phyloP scores from a whole-genome alignment of 2,329 filamentous ascomycete species.

The Stromatinia cepivora region DNA sequence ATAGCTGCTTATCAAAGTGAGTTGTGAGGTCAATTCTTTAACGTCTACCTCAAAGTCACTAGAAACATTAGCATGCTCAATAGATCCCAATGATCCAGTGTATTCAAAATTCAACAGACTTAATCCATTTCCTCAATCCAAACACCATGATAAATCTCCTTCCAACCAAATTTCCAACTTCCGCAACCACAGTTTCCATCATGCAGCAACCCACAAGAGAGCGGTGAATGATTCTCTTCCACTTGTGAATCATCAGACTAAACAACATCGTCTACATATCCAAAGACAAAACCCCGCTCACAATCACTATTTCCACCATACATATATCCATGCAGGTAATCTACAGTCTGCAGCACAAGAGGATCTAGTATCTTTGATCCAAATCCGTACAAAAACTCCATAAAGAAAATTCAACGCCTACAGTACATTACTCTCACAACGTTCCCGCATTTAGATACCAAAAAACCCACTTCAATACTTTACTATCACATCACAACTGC shows the following conservation, averaged over 20 bases:
- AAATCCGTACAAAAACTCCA: background rate
- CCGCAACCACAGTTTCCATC: background rate
- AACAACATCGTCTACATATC: background rate
- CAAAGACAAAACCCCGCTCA: background rate
- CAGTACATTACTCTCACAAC: background rate
- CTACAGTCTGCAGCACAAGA: background rate
- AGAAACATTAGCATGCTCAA: too few species aligned
- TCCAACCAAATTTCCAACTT: too few species aligned
- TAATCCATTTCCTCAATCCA: too few species aligned
- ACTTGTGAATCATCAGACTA: background rate
- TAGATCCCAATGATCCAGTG: too few species aligned
- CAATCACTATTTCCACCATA: background rate
- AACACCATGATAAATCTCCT: too few species aligned
- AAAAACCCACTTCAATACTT: background rate
- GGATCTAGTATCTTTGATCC: background rate
- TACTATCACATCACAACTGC: background rate
- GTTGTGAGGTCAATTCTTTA: background rate
- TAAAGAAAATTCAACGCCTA: background rate
- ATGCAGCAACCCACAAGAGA: rapidly evolving
- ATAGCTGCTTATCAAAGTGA: background rate
- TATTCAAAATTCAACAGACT: too few species aligned
- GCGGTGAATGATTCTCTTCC: background rate
- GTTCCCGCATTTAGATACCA: background rate
- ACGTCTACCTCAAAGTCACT: background rate
- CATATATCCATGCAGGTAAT: background rate